Conservation (phyloP, 345 rosid genomes). For the Raphanus sativus region DNA sequence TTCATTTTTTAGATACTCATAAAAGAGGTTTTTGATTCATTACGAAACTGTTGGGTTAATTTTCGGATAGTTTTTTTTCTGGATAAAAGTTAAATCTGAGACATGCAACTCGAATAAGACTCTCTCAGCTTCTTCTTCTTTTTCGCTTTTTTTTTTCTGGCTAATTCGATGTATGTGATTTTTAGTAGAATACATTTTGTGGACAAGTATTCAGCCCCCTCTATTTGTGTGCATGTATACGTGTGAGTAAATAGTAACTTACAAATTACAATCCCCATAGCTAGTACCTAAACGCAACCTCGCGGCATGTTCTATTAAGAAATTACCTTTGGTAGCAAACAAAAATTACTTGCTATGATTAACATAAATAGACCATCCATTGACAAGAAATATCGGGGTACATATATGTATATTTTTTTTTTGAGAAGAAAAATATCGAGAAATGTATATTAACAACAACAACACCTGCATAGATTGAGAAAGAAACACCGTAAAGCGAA, state of each 20-base stretch:
- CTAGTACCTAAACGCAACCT: no score
- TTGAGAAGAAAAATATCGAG: neutral
- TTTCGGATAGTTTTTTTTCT: no score
- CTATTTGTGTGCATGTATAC: neutral
- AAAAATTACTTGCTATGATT: neutral
- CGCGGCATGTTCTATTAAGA: no score
- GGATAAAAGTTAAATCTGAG: no score
- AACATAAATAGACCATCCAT: neutral
- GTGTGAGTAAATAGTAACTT: neutral
- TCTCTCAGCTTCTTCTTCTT: no score
- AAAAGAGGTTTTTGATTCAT: no score
- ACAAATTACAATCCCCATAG: no score
- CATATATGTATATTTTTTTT: neutral
- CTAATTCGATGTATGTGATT: neutral
- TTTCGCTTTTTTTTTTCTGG: no score
- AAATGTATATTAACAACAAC: neutral
- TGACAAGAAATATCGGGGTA: neutral
- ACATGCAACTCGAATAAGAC: no score
- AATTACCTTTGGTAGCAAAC: neutral
- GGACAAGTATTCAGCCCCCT: neutral
- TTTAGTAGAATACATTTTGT: neutral
- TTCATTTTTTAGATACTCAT: no score
- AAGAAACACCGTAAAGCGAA: neutral
- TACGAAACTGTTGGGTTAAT: no score
- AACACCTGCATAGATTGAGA: neutral